Conservation (phyloP, 768 basidiomycete genomes). For the Auriculariales sp. region DNA sequence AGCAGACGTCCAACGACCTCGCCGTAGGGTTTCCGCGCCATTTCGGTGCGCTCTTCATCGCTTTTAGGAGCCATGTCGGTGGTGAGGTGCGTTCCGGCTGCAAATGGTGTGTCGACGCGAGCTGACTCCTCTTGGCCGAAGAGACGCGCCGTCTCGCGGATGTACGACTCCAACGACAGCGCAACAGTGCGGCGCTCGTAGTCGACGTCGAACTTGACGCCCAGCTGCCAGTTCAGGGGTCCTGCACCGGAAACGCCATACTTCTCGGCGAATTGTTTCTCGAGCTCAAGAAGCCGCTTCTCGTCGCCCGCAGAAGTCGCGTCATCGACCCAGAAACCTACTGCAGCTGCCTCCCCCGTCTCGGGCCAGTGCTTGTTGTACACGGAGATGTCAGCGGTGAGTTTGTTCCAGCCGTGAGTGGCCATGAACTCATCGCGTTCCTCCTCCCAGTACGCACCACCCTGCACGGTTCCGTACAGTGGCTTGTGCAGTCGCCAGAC, state of each 20-base stretch:
- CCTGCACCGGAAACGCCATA: constrained; percentile 1
- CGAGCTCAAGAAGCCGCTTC: background rate
- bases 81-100: background rate
- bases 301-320: background rate
- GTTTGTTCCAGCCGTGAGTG: background rate
- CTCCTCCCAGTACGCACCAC: constrained; percentile 21
- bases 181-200: background rate
- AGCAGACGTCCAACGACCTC: constrained; percentile 5
- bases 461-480: constrained; percentile 25
- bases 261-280: background rate
- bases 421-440: constrained; percentile 12
- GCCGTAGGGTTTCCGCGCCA: background rate
- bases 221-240: background rate
- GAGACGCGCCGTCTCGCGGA: background rate
- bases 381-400: background rate
- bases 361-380: background rate
- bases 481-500: constrained; percentile 12
- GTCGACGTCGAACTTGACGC: background rate
- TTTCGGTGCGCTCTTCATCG: background rate
- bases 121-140: background rate
- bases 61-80: background rate
- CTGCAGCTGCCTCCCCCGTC: background rate
- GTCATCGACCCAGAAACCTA: constrained; percentile 1
- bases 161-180: background rate
- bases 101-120: background rate